Conservation (phyloP, 345 rosid genomes). For the Euphorbia pulcherrima region DNA sequence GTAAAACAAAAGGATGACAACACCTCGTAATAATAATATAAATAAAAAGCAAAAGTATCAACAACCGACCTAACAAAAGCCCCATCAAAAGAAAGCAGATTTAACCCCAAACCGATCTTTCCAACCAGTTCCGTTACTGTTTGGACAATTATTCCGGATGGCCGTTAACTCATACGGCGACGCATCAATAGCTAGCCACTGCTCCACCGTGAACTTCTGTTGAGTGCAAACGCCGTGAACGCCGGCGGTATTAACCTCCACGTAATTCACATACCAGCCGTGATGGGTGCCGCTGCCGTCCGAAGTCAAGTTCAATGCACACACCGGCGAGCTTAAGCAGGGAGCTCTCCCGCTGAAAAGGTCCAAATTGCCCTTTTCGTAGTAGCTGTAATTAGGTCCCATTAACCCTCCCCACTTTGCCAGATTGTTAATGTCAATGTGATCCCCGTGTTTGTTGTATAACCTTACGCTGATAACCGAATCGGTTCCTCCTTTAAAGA, state of each 20-base stretch:
- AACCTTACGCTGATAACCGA: slow-evolving; percentile 54
- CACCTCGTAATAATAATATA: not conserved
- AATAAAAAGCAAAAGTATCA: not conserved
- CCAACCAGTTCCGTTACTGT: too few species aligned
- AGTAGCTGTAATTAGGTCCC: slow-evolving; percentile 65
- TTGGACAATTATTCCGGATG: slow-evolving; percentile 41
- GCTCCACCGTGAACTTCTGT: slow-evolving; percentile 66
- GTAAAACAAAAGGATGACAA: not conserved
- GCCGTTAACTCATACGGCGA: slow-evolving; percentile 64
- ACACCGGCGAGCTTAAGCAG: slow-evolving; percentile 50
- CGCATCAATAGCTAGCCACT: slow-evolving; percentile 73
- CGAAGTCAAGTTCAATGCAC: slow-evolving; percentile 69
- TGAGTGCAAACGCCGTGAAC: slow-evolving; percentile 51
- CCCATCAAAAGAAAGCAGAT: not conserved
- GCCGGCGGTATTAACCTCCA: slow-evolving; percentile 63
- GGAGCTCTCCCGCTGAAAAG: slow-evolving; percentile 70
- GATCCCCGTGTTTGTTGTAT: slow-evolving; percentile 43
- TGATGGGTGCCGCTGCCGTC: slow-evolving; percentile 70
- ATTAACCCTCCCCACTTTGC: slow-evolving; percentile 88
- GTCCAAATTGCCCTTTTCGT: slow-evolving; percentile 87
- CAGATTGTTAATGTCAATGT: slow-evolving; percentile 40
- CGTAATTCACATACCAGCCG: slow-evolving; percentile 90
- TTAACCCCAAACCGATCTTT: not conserved
- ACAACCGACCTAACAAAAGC: not conserved
- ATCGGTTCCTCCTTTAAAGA: slow-evolving; percentile 76